Evolutionary conservation across 73 alveolate genomes (phyloP), one percentile per base, ranked within the genome.

Genomic region (Paramecium tetraurelia): DNA sequence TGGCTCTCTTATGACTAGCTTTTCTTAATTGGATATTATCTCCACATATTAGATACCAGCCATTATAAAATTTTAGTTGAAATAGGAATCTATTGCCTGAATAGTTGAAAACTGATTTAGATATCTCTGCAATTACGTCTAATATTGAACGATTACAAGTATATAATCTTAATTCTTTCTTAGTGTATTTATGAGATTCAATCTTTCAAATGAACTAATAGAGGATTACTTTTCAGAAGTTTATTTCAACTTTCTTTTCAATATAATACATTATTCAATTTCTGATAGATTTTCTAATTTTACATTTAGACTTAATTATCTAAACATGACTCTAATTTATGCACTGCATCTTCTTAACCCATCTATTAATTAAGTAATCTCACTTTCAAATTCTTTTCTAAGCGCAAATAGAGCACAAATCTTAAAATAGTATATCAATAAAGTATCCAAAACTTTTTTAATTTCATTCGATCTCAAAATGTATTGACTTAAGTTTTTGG

Each of bases 101-200:
- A 72, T 36, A 10, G 16, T 43, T 72, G 14, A 36, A 36, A 72
- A 72, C 18, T 72, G 35, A 33, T 72, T 72, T 16, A 35, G 11
- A 33, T 36, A 36, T 72, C 86, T 72, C 18, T 36, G 10, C 0
- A 72, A 43, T 72, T 72, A 16, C 0, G 59, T 36, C 7, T 72
- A 7, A 33, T 72, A 72, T 36, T 72, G 7, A 35, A 36, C 33
- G 18, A 72, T 38, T 0, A 72, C 59, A 9, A 36, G 40, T 11
- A 72, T 36, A 72, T 72, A 72, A 10, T 72, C 59, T 72, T 72
- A 72, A 36, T 72, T 72, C 5, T 72, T 72, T 43, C 86, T 72
- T 38, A 72, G n/a, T 3, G 57, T 36, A 16, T 72, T 40, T 14
- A 36, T 31, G 1, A 72, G 59, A 43, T 21, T 63, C 20, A 63